Base-by-base conservation (phyloP, 768 basidiomycete genomes). In the Melanogaster broomeanus region DNA sequence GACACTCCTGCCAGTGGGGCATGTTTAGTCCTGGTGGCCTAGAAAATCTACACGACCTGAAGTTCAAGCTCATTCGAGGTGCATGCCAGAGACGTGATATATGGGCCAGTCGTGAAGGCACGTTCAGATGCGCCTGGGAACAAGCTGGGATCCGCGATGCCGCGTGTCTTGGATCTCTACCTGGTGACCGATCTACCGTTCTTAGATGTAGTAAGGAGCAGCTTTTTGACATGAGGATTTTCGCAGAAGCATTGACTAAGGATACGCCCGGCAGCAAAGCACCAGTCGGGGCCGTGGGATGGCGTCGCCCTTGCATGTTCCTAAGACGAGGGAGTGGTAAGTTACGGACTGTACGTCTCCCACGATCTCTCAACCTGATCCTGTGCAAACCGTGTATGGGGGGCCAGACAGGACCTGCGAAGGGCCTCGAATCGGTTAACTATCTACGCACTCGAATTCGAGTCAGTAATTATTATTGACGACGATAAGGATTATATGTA, bases 291-390 rank as follows among this genome's bases (percentile, higher is more conserved):
- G 15, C 66, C 69, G n/a, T 76, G 73, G 53, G 24, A 58, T 13
- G 72, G 74, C 2, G 73, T 83, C 35, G 76, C 76, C 1, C 66
- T 87, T 3, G 79, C 80, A 7, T 88, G 86, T 56, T 78, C 76
- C 1, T 77, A 78, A 19, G 75, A 84, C 38, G 82, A 88, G 61
- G 86, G 88, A 70, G 76, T 73, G 43, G 84, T 85, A n/a, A n/a
- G n/a, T n/a, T n/a, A n/a, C 56, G 50, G 79, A 22, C 10, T 24
- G n/a, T 15, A 18, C 46, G 6, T 24, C n/a, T 25, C 18, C 9
- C 16, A n/a, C 3, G 22, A 35, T 13, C 8, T 41, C 49, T 39
- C 33, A 16, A 18, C 27, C 51, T 38, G 51, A 42, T 6, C 16
- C 31, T 30, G 21, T 25, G 22, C 42, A 85, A 84, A 77, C 76